phyloP scores from a whole-genome alignment of 73 alveolate genomes.

The Paramecium pentaurelia region DNA sequence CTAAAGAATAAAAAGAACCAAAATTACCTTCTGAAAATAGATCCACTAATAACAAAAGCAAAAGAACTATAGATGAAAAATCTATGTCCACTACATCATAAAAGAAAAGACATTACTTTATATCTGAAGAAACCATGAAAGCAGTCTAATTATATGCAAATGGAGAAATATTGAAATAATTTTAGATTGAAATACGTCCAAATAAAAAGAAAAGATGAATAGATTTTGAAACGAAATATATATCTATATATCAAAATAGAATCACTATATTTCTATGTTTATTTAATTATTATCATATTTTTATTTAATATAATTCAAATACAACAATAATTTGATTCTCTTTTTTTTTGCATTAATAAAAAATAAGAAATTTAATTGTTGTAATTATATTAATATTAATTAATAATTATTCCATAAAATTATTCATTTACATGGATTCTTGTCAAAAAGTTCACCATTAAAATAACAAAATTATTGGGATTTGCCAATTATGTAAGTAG shows the following conservation, averaged over 20 bases:
- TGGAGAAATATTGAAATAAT: not conserved
- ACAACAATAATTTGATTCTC: not conserved
- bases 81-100: conserved; percentile 8
- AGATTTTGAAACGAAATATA: not conserved
- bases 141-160: conserved; percentile 29
- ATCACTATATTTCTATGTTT: not conserved
- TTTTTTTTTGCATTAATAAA: too few relatives aligned
- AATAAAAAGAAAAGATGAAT: not conserved
- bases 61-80: conserved; percentile 12
- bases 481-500: not conserved
- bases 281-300: too few relatives aligned
- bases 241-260: not conserved
- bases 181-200: conserved; percentile 16
- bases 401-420: too few relatives aligned
- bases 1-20: not conserved
- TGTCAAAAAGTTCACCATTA: not conserved
- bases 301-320: not conserved
- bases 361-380: too few relatives aligned
- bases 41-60: conserved; percentile 7
- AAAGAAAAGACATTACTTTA: conserved; percentile 13
- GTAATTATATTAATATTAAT: too few relatives aligned
- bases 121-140: conserved; percentile 8
- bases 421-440: not conserved
- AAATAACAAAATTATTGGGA: not conserved
- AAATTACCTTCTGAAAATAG: not conserved